Evolutionary conservation across 148 eudicot species (phyloP).

Genomic region (Silene conica): DNA sequence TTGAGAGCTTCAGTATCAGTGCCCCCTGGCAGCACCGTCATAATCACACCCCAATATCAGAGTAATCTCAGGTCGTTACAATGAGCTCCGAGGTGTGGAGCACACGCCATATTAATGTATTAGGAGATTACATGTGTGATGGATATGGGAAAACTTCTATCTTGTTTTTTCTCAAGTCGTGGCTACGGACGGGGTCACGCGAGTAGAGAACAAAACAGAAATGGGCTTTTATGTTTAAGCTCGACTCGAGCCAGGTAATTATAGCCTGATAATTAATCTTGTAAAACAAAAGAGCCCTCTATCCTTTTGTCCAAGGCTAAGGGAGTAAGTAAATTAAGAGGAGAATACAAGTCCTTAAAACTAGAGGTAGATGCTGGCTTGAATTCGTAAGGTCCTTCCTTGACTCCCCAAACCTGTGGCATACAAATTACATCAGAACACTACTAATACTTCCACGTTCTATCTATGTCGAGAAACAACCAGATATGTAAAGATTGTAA

Average conservation of each 20-base stretch:
- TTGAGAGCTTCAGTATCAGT: background rate
- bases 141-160: background rate
- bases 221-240: background rate
- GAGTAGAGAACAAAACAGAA: background rate
- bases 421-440: background rate
- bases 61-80: background rate
- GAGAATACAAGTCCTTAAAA: conserved; percentile 61
- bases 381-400: conserved; percentile 92
- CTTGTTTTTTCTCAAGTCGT: background rate
- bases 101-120: background rate
- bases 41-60: background rate
- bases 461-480: background rate
- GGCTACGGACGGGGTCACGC: background rate
- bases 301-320: conserved; percentile 63
- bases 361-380: conserved; percentile 80
- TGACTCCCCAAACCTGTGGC: conserved; percentile 93
- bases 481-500: background rate
- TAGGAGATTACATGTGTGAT: background rate
- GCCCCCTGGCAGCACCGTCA: background rate
- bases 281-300: conserved; percentile 79
- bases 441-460: background rate
- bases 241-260: background rate
- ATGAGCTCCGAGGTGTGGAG: background rate
- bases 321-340: conserved; percentile 53
- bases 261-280: conserved; percentile 40